Evolutionary conservation across 148 eudicot species (phyloP).

Genomic region (Vaccinium macrocarpon): DNA sequence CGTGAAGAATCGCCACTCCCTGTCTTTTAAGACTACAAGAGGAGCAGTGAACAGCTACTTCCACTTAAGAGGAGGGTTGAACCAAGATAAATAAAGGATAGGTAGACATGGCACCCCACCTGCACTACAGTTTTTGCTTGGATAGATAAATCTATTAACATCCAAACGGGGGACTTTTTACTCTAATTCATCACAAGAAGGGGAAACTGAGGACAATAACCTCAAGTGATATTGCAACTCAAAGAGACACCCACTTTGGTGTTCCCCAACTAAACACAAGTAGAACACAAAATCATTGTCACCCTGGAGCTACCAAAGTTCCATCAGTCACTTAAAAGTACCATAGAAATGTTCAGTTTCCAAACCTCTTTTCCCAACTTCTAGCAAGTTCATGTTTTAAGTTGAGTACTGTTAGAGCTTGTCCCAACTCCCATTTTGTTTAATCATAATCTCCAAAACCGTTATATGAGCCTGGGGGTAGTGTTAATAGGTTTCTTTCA

Average conservation of each 20-base stretch:
- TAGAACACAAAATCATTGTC: not conserved
- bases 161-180: not conserved
- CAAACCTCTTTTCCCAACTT: not conserved
- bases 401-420: not conserved
- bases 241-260: not conserved
- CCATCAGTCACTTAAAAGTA: not conserved
- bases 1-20: not conserved
- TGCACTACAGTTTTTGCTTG: not conserved
- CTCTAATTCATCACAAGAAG: not conserved
- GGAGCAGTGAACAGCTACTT: not conserved
- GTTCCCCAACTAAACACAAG: not conserved
- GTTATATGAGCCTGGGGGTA: too few species aligned
- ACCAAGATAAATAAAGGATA: not conserved
- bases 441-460: too few species aligned
- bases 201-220: not conserved
- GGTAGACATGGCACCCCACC: not conserved
- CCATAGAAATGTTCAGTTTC: not conserved
- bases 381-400: not conserved
- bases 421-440: too few species aligned
- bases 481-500: not conserved
- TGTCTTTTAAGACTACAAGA: not conserved
- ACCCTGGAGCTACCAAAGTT: not conserved
- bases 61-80: not conserved
- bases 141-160: not conserved
- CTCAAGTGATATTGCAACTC: not conserved